Conservation (phyloP, 805 yeast species). For the Barnettozyma salicaria region DNA sequence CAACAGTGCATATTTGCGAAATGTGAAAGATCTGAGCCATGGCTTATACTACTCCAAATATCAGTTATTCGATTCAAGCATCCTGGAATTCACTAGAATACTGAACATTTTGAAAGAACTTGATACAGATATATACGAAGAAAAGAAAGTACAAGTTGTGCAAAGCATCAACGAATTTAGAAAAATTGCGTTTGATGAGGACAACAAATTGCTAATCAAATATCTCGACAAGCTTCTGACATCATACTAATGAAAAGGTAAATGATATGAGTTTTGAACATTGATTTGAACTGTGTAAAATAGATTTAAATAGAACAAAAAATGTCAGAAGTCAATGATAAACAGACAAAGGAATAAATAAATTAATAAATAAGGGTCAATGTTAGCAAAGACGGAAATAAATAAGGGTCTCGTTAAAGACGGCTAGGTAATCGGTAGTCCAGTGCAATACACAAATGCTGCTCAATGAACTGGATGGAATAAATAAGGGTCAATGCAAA, state of each 20-base stretch:
- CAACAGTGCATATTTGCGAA: constrained; percentile 5
- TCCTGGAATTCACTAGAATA: constrained; percentile 1
- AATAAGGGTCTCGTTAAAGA: too few species aligned
- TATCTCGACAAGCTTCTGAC: constrained; percentile 7
- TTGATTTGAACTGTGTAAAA: neutral
- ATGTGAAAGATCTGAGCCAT: constrained; percentile 12
- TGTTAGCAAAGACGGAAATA: constrained; percentile 1
- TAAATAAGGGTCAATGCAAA: neutral
- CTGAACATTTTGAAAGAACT: constrained; percentile 4
- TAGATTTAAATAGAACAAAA: neutral
- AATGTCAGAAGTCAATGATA: neutral
- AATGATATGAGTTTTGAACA: neutral
- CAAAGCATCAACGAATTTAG: constrained; percentile 2
- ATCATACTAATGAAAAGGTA: neutral
- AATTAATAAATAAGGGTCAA: constrained; percentile 1
- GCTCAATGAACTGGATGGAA: neutral
- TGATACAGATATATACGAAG: neutral
- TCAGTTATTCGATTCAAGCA: constrained; percentile 5
- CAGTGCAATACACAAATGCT: neutral
- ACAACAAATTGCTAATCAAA: constrained; percentile 7
- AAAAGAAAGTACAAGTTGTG: neutral
- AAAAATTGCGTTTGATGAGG: constrained; percentile 1
- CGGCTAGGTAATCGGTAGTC: neutral
- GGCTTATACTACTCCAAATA: constrained; percentile 9
- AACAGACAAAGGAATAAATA: constrained; percentile 1